A percentile compares a stretch with the other conserved stretches of the same genome.
Evolutionary conservation across 805 yeast species (phyloP).

Genomic region (Sugiyamaella marilandica): DNA sequence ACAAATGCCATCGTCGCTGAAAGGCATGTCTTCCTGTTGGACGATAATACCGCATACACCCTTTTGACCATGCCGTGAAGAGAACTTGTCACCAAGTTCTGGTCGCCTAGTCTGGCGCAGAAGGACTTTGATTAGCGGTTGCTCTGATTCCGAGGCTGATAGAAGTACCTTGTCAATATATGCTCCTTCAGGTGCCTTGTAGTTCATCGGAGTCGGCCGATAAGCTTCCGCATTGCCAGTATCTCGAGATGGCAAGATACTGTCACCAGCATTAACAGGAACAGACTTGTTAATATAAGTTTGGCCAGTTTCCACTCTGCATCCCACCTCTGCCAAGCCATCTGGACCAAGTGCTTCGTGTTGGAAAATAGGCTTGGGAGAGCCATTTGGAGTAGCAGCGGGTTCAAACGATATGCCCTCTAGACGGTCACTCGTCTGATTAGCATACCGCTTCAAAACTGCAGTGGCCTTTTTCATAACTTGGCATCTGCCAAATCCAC

Average conservation of each 20-base stretch:
- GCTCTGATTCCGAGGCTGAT: conserved; percentile 93
- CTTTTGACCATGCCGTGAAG: conserved; percentile 97
- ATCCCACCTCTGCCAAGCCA: conserved; percentile 96
- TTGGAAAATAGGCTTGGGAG: conserved; percentile 69
- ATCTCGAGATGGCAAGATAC: conserved; percentile 41
- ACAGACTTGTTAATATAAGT: conserved; percentile 90
- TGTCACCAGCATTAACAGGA: conserved; percentile 74
- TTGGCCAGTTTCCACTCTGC: conserved; percentile 85
- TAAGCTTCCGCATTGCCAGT: conserved; percentile 43
- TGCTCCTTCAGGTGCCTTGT: conserved; percentile 93
- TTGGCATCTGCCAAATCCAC: conserved; percentile 98
- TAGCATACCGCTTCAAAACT: conserved; percentile 83
- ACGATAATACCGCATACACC: conserved; percentile 99
- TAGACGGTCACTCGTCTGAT: conserved; percentile 86
- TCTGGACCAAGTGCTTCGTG: conserved; percentile 88
- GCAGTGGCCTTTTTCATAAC: conserved; percentile 89
- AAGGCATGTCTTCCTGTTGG: conserved; percentile 94
- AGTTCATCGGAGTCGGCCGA: conserved; percentile 85
- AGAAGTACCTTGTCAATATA: conserved; percentile 97
- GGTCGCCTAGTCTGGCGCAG: conserved; percentile 95
- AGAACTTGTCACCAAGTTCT: conserved; percentile 94
- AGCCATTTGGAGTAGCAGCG: conserved; percentile 3
- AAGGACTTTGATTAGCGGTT: conserved; percentile 86
- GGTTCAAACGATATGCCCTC: conserved; percentile 82
- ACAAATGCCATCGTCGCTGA: conserved; percentile 82